Base-by-base conservation (phyloP, 208 protist species). In the Leishmania tropica region DNA sequence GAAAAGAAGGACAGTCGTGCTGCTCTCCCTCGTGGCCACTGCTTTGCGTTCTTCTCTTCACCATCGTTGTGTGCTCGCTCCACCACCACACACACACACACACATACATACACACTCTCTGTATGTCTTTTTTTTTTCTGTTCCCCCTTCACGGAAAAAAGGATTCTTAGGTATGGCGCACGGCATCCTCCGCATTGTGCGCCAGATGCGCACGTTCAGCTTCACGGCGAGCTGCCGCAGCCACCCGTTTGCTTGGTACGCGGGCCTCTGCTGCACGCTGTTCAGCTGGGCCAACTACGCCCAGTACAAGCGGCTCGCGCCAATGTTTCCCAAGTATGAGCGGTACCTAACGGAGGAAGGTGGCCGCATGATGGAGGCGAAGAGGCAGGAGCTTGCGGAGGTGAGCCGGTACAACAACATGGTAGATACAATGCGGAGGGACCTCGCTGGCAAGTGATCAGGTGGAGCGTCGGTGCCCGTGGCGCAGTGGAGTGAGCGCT, bases 341-440 rank as follows among this genome's bases (percentile, higher is more conserved):
- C 80, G 77, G 10, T 94, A 93, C 79, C 60, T 88, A 28, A 74
- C 76, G 17, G 88, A 93, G 40, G 90, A 96, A 70, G 93, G 91
- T 6, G 89, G 86, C 19, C 81, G 89, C 51, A 93, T 95, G 90
- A 76, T 93, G 76, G 90, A 93, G 65, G 89, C 91, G 48, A 96
- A 96, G 83, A 83, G 87, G 11, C 93, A 96, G 82, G 91, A 96
- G 70, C 81, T 94, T 48, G 91, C 91, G 3, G 90, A 96, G 71
- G 91, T 96, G 72, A 76, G 68, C 28, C 89, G 93, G 51, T 96
- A 96, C 87, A 96, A 96, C 76, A 88, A 83, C 64, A 96, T 96
- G 93, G 93, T 96, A 0, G 81, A 80, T 7, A 78, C 68, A 8
- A 96, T 96, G 93, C 88, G 93, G n/a, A 83, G 84, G 35, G 90